Evolutionary conservation across 2,329 filamentous ascomycete species (phyloP), one percentile per base, ranked within the genome.

Genomic region (Arthrinium puccinioides): DNA sequence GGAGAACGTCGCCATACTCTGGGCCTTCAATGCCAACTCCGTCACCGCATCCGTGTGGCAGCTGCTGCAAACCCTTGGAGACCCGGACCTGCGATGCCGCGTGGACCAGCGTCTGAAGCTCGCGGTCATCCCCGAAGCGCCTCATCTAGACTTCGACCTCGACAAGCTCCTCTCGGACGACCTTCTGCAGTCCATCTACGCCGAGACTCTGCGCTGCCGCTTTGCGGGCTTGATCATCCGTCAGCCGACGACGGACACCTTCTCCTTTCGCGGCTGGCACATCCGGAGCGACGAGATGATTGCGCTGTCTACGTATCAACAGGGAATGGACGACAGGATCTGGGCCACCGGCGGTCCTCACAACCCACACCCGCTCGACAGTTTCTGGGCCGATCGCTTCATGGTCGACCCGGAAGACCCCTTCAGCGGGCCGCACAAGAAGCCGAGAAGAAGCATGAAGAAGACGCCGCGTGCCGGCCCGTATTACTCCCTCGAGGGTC

Each of bases 401-500:
- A 11, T 27, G 25, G 25, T 27, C 11, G 25, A 27, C 25, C 25
- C 25, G 25, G 25, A 11, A 11, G 25, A 27, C 15, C 25, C 25
- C 15, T 14, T n/a, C 11, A 27, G 25, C 25, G 25, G 25, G 15
- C 25, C 25, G 15, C 25, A n/a, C 15, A 11, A 14, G 11, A 27
- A 27, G 11, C 25, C 25, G 15, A 11, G 25, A 5, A 14, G 25
- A 27, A 11, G 11, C 25, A 27, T n/a, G 11, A 27, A 27, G 25
- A 14, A 11, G 11, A 14, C 11, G 13, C 11, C 25, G 13, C 11
- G 9, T 27, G 25, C 25, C 15, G 25, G 25, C 15, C 25, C 25
- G 11, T 27, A 27, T 14, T 33, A 20, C 31, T 51, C 38, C 4
- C 41, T 49, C 0, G 48, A 56, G 1, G 46, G 50, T 2, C 52